Conservation (phyloP, 495 filamentous ascomycete species). For the Neurospora discreta region DNA sequence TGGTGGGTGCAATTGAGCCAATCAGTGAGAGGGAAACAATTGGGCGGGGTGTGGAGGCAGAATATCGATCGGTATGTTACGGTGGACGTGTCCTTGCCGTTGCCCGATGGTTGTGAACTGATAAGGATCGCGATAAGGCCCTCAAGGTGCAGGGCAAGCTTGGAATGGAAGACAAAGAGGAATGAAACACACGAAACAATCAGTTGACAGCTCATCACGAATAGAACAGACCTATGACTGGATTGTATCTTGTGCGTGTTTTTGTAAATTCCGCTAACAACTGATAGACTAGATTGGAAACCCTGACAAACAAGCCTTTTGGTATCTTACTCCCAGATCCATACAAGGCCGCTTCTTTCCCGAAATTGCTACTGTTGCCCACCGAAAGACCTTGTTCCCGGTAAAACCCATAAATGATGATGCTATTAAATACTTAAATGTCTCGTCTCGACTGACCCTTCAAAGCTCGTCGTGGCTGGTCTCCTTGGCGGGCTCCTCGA, state of each 20-base stretch:
- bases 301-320: constrained; percentile 4
- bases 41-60: background rate
- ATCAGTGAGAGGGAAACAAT: background rate
- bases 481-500: constrained; percentile 32
- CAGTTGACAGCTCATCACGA: background rate
- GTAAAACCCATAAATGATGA: background rate
- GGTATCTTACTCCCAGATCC: constrained; percentile 20
- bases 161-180: background rate
- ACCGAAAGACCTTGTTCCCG: background rate
- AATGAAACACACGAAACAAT: background rate
- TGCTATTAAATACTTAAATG: background rate
- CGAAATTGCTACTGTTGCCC: constrained; percentile 6
- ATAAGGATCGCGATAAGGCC: background rate
- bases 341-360: constrained; percentile 2
- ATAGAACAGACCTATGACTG: background rate
- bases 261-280: background rate
- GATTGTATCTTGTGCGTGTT: background rate
- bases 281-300: background rate
- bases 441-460: constrained; percentile 8
- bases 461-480: constrained; percentile 58
- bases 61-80: background rate
- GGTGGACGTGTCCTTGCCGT: background rate
- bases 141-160: background rate
- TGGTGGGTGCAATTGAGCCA: background rate
- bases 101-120: background rate